These are phyloP conservation scores for Lyophyllum shimeji DNA, from an alignment of 768 basidiomycete genomes.

Conservation along the genomic window DNA sequence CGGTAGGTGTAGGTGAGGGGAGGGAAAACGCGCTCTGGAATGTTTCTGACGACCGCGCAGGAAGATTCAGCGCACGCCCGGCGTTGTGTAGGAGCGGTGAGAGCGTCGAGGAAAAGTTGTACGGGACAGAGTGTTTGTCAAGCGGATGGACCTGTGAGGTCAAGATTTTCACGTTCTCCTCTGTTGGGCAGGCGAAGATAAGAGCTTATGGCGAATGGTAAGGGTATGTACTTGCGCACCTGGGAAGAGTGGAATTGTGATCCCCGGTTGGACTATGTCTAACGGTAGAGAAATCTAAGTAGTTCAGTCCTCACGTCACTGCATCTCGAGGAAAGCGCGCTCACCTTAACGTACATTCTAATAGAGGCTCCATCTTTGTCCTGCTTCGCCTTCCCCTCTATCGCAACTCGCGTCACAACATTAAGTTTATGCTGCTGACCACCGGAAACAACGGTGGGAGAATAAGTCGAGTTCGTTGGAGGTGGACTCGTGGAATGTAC, in stretches of 20 bases:
- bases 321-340: background rate
- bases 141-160: conserved; percentile 76
- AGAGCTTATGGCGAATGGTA: background rate
- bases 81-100: conserved; percentile 69
- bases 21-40: conserved; percentile 59
- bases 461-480: conserved; percentile 34
- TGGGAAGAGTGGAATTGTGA: conserved; percentile 69
- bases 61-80: conserved; percentile 66
- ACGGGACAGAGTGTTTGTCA: conserved; percentile 68
- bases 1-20: conserved; percentile 30
- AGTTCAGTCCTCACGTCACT: background rate
- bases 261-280: conserved; percentile 64
- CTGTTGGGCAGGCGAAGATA: conserved; percentile 30
- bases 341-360: conserved; percentile 77
- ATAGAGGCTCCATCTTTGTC: conserved; percentile 65
- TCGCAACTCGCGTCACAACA: conserved; percentile 69
- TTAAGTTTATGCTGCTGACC: conserved; percentile 52
- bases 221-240: conserved; percentile 39
- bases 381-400: conserved; percentile 72
- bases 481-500: conserved; percentile 19
- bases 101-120: conserved; percentile 65
- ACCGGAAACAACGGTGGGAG: conserved; percentile 46
- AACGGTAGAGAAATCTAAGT: conserved; percentile 64
- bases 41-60: conserved; percentile 55
- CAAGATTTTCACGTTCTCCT: conserved; percentile 78